A percentile compares a stretch with the other conserved stretches of the same genome.
These are phyloP conservation scores for Hypholoma fasciculare DNA, from an alignment of 768 basidiomycete species.

Conservation along the genomic window DNA sequence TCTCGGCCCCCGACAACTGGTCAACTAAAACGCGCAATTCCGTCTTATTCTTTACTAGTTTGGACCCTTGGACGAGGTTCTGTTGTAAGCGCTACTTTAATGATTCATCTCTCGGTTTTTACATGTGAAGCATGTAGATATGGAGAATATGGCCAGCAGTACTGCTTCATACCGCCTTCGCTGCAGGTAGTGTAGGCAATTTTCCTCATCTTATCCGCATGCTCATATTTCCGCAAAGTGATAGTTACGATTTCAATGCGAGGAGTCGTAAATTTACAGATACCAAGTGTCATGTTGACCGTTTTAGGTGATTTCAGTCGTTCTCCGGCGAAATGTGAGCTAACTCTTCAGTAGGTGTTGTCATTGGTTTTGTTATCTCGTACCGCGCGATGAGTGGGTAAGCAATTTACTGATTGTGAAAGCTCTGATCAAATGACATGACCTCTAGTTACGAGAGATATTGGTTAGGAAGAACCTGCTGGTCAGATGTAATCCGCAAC, in stretches of 20 bases:
- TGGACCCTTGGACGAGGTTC: conserved; percentile 35
- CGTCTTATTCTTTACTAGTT: conserved; percentile 27
- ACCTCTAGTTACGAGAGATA: conserved; percentile 57
- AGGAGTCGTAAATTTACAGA: conserved; percentile 37
- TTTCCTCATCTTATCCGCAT: not conserved
- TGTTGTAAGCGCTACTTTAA: conserved; percentile 19
- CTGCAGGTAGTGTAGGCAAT: conserved; percentile 35
- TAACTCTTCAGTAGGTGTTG: conserved; percentile 35
- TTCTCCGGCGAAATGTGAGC: not conserved
- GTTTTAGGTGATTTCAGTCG: conserved; percentile 46
- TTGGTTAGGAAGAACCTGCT: conserved; percentile 54
- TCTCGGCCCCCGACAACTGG: conserved; percentile 20
- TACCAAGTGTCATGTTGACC: conserved; percentile 60
- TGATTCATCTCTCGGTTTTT: not conserved
- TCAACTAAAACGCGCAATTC: conserved; percentile 18
- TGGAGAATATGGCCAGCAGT: conserved; percentile 72
- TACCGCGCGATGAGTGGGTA: conserved; percentile 64
- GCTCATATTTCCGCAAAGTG: conserved; percentile 21
- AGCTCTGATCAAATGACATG: not conserved
- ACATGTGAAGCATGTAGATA: conserved; percentile 29
- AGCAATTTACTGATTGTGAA: conserved; percentile 13
- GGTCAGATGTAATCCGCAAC: conserved; percentile 58
- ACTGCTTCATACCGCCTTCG: conserved; percentile 58
- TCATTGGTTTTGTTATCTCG: conserved; percentile 65
- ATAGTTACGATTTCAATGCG: conserved; percentile 44